phyloP scores from a whole-genome alignment of 371 early-diverging fungal species.

The Dinochytrium kinnereticum region DNA sequence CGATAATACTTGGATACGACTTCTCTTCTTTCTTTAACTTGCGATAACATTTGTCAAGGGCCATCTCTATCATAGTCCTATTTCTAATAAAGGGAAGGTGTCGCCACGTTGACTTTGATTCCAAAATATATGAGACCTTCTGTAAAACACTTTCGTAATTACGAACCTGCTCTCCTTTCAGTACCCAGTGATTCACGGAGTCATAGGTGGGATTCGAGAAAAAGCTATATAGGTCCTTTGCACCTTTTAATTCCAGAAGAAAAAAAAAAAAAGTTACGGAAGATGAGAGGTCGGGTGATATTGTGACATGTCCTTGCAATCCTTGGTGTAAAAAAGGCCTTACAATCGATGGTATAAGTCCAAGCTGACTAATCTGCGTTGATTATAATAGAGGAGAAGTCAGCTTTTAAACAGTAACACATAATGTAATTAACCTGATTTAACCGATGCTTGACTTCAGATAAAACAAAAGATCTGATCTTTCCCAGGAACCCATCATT shows the following conservation, averaged over 20 bases:
- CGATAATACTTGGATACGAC: neutral
- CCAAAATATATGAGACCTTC: too few species aligned
- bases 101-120: slow-evolving; percentile 81
- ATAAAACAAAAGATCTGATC: slow-evolving; percentile 23
- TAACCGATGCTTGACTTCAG: slow-evolving; percentile 43
- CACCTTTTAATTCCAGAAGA: slow-evolving; percentile 4
- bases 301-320: slow-evolving; percentile 45
- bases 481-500: slow-evolving; percentile 22
- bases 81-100: slow-evolving; percentile 71
- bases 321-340: slow-evolving; percentile 38
- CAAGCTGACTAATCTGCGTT: slow-evolving; percentile 36
- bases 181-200: slow-evolving; percentile 77
- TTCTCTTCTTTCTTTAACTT: slow-evolving; percentile 5
- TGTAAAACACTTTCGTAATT: too few species aligned
- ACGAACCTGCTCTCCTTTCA: slow-evolving; percentile 74
- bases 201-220: slow-evolving; percentile 78
- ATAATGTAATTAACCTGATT: slow-evolving; percentile 32
- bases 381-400: too few species aligned
- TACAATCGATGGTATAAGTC: slow-evolving; percentile 37
- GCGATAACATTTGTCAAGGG: slow-evolving; percentile 55
- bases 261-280: slow-evolving; percentile 14
- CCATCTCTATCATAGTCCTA: slow-evolving; percentile 77
- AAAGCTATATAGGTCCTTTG: slow-evolving; percentile 68
- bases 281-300: slow-evolving; percentile 34
- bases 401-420: too few species aligned